Evolutionary conservation across 1,139 yeast genomes (phyloP).

Genomic region (Hyphopichia khmerensis): DNA sequence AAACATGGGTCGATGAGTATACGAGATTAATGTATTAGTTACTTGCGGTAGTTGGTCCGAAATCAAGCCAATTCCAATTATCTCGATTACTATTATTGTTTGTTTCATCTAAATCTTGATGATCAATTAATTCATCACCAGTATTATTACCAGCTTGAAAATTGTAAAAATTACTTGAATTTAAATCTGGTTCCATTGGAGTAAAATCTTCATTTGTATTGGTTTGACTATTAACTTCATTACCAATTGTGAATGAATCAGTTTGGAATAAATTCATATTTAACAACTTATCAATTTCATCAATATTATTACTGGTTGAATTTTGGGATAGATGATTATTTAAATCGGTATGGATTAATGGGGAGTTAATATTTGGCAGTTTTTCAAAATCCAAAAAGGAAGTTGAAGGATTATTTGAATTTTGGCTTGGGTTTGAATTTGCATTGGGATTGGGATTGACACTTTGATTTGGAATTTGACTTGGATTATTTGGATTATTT

Average conservation of each 20-base stretch:
- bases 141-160: slow-evolving; percentile 4
- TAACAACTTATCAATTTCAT: slow-evolving; percentile 42
- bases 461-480: too few relatives aligned
- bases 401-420: background rate
- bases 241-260: slow-evolving; percentile 25
- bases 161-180: slow-evolving; percentile 21
- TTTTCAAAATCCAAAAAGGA: slow-evolving; percentile 11
- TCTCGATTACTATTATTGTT: background rate
- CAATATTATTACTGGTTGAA: slow-evolving; percentile 15
- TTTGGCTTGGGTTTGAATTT: background rate
- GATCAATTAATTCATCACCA: slow-evolving; percentile 7
- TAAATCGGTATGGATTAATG: background rate
- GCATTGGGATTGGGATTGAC: too few relatives aligned
- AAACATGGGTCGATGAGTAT: too few relatives aligned
- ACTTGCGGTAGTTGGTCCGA: slow-evolving; percentile 17
- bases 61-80: slow-evolving; percentile 33
- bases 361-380: background rate
- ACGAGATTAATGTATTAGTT: background rate
- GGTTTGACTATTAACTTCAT: slow-evolving; percentile 6
- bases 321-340: background rate
- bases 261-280: slow-evolving; percentile 41
- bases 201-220: background rate
- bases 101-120: background rate
- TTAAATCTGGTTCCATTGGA: slow-evolving; percentile 8
- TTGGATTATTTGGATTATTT: too few relatives aligned